These are phyloP conservation scores for Phytophthora capsici DNA, from an alignment of 352 stramenopile genomes.

Conservation along the genomic window DNA sequence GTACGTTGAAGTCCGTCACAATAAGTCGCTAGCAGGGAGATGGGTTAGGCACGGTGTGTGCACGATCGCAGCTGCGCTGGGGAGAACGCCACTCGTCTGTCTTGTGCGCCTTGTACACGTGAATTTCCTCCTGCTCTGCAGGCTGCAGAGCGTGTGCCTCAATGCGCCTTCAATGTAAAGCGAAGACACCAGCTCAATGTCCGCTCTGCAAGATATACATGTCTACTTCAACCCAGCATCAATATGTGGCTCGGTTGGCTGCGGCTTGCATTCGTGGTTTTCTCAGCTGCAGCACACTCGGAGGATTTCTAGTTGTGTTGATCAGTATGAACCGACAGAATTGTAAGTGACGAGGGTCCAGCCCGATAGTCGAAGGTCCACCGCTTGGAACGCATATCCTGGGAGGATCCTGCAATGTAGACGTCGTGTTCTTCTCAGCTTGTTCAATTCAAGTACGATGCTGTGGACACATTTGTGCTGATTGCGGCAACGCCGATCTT, in stretches of 20 bases:
- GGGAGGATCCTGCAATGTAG: too few species aligned
- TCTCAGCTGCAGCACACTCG: neutral
- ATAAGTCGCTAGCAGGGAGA: conserved; percentile 16
- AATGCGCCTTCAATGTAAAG: too few species aligned
- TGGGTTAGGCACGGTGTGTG: neutral
- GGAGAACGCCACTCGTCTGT: neutral
- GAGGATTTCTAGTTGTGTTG: neutral
- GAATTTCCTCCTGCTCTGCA: neutral
- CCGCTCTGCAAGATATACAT: too few species aligned
- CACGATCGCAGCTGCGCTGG: conserved; percentile 13
- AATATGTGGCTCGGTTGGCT: too few species aligned
- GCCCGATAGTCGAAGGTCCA: too few species aligned
- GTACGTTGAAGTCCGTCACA: conserved; percentile 7
- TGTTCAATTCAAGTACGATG: too few species aligned
- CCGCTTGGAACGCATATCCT: too few species aligned
- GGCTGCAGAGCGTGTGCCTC: too few species aligned
- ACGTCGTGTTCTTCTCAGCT: conserved; percentile 4
- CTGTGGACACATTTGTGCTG: neutral
- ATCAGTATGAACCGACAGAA: too few species aligned
- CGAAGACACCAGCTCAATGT: too few species aligned
- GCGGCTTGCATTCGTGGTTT: conserved; percentile 9
- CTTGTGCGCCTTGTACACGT: neutral
- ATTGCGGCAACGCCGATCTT: conserved; percentile 20
- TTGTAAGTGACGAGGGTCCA: too few species aligned
- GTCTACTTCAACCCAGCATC: too few species aligned